Conservation (phyloP, 192 early-diverging fungal species). For the Physocladia obscura region DNA sequence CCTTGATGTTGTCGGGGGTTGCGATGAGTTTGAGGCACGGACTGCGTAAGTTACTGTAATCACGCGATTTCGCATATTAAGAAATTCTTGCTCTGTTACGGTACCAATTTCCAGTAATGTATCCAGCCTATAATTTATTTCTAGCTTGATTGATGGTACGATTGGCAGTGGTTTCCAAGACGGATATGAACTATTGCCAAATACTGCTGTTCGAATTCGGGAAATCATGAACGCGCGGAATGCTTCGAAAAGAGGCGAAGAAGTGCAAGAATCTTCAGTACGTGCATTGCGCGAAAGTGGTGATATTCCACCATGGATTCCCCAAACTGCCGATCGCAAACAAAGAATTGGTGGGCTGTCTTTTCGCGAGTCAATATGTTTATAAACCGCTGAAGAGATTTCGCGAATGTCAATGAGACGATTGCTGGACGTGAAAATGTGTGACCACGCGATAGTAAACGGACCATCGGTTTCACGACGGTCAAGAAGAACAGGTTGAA, state of each 20-base stretch:
- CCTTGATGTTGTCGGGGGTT: too few species aligned
- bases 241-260: conserved; percentile 12
- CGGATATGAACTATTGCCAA: not conserved
- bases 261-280: not conserved
- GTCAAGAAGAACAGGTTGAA: conserved; percentile 29
- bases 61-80: not conserved
- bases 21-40: too few species aligned
- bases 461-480: conserved; percentile 23
- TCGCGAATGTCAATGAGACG: conserved; percentile 23
- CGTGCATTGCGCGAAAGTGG: conserved; percentile 7
- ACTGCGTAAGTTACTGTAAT: not conserved
- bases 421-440: conserved; percentile 6
- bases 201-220: not conserved
- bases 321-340: conserved; percentile 15
- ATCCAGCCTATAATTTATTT: not conserved
- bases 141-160: not conserved
- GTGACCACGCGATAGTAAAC: conserved; percentile 17
- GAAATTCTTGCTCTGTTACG: not conserved
- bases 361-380: not conserved
- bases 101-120: not conserved
- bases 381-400: not conserved
- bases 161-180: not conserved
- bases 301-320: conserved; percentile 31
- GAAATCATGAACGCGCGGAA: conserved; percentile 27
- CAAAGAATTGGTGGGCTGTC: not conserved